These are phyloP conservation scores for Oryza officinalis DNA, from an alignment of 176 grass and related monocot species.

Conservation along the genomic window DNA sequence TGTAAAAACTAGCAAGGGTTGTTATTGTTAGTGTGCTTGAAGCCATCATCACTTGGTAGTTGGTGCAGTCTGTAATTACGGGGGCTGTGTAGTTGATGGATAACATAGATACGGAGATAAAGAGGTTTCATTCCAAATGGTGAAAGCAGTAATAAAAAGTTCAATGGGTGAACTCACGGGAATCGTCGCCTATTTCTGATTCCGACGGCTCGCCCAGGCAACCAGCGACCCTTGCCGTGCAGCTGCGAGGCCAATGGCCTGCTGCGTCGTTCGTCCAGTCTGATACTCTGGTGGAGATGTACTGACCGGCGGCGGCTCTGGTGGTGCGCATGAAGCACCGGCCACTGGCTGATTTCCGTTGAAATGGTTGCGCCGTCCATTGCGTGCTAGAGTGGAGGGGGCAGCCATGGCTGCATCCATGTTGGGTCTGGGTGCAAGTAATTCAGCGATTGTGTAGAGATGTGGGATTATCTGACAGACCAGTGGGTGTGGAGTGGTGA, in stretches of 20 bases:
- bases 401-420: not conserved
- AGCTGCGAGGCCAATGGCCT: too few relatives aligned
- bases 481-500: not conserved
- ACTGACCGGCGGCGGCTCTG: not conserved
- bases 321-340: too few relatives aligned
- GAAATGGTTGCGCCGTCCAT: not conserved
- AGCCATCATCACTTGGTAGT: not conserved
- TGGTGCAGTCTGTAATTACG: constrained; percentile 27
- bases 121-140: not conserved
- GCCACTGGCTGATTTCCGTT: not conserved
- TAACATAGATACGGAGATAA: not conserved
- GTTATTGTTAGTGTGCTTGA: constrained; percentile 14
- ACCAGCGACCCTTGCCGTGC: too few relatives aligned
- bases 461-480: not conserved
- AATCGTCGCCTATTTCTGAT: not conserved
- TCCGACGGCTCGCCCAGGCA: not conserved
- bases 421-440: not conserved
- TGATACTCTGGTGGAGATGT: too few relatives aligned
- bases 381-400: not conserved
- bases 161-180: not conserved
- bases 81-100: not conserved
- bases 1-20: constrained; percentile 10
- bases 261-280: too few relatives aligned
- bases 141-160: not conserved
- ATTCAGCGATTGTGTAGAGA: not conserved